phyloP scores from a whole-genome alignment of 208 protist species.

The Trypanosoma brucei region DNA sequence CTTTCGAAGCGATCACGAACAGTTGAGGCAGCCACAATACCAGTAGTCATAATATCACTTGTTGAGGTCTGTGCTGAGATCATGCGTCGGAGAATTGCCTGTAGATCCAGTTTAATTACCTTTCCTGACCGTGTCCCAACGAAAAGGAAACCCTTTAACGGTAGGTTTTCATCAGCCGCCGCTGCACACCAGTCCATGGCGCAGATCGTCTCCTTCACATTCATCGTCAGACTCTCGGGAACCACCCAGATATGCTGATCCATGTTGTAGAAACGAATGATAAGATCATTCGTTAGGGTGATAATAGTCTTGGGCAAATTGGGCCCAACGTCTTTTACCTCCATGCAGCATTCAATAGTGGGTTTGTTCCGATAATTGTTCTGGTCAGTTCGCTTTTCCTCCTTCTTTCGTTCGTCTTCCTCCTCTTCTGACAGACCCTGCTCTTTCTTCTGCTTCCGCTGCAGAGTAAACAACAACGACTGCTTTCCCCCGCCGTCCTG shows the following conservation, averaged over 20 bases:
- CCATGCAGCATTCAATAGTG: slow-evolving; percentile 30
- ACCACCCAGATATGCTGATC: slow-evolving; percentile 49
- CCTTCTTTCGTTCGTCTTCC: neutral
- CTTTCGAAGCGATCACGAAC: slow-evolving; percentile 19
- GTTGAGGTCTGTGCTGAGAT: neutral
- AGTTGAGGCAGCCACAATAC: slow-evolving; percentile 19
- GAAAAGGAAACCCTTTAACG: slow-evolving; percentile 13
- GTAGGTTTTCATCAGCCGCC: slow-evolving; percentile 3
- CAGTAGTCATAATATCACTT: slow-evolving; percentile 17
- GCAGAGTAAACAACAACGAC: slow-evolving; percentile 10
- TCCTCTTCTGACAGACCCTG: slow-evolving; percentile 8
- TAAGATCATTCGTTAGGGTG: slow-evolving; percentile 54
- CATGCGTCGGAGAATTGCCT: slow-evolving; percentile 13
- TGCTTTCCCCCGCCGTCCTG: slow-evolving; percentile 28
- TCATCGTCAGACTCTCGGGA: slow-evolving; percentile 49
- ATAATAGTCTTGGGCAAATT: slow-evolving; percentile 43
- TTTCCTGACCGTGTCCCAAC: slow-evolving; percentile 20
- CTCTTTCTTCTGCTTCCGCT: neutral
- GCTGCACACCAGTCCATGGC: slow-evolving; percentile 49
- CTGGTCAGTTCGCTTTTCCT: slow-evolving; percentile 3
- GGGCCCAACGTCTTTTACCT: slow-evolving; percentile 34
- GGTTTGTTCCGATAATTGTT: slow-evolving; percentile 24
- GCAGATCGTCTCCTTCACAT: slow-evolving; percentile 48
- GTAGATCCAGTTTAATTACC: slow-evolving; percentile 22
- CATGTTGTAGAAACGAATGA: slow-evolving; percentile 61